These are phyloP conservation scores for Dovyalis caffra DNA, from an alignment of 345 rosid species.

Conservation along the genomic window DNA sequence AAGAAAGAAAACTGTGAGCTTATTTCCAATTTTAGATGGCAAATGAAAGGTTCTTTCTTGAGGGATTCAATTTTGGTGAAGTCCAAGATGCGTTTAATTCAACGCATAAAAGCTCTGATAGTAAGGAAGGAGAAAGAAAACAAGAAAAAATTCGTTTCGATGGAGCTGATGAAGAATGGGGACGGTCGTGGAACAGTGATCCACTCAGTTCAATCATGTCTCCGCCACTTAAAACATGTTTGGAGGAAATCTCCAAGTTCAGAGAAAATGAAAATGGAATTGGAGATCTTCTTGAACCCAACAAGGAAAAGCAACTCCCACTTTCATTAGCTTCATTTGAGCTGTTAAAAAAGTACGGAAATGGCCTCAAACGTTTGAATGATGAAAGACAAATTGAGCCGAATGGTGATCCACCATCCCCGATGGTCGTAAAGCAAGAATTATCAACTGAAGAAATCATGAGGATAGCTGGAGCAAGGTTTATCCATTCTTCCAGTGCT, in stretches of 20 bases:
- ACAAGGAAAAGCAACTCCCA: background rate
- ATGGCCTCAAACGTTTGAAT: background rate
- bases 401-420: no score
- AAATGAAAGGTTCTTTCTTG: no score
- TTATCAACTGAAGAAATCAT: constrained; percentile 26
- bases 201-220: constrained; percentile 12
- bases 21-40: no score
- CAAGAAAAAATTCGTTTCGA: background rate
- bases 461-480: constrained; percentile 28
- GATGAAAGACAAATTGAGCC: background rate
- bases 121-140: background rate
- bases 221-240: constrained; percentile 29
- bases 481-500: constrained; percentile 13
- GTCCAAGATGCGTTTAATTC: constrained; percentile 24
- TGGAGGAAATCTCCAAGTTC: constrained; percentile 19
- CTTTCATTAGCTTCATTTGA: constrained; percentile 1
- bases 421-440: background rate
- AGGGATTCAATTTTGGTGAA: constrained; percentile 9
- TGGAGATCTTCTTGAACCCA: background rate
- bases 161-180: constrained; percentile 20
- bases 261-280: background rate
- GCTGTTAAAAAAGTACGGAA: background rate
- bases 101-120: constrained; percentile 9
- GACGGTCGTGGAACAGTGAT: constrained; percentile 8
- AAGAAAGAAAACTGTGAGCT: no score